Evolutionary conservation across 495 filamentous ascomycete species (phyloP), one percentile per base, ranked within the genome.

Genomic region (Hyaloscypha finlandica): DNA sequence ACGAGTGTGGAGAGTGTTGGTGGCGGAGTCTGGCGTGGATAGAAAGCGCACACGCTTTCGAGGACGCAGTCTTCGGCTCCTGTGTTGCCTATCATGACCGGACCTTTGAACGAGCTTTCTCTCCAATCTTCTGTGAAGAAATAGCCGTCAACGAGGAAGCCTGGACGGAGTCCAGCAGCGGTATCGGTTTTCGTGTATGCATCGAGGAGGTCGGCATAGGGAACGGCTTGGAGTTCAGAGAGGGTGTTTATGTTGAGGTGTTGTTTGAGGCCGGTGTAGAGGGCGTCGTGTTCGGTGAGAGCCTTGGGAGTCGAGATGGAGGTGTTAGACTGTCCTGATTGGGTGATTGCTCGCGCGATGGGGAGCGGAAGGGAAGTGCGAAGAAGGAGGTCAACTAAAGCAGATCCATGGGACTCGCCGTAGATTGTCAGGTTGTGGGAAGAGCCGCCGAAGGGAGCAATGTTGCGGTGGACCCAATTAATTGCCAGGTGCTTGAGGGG

Each of bases 381-480:
- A 2, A 68, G 61, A 4, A 58, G 67, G 4, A 55, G 29, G 14
- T 69, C 19, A 3, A 57, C 32, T 1, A 32, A 22, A 2, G 22
- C 22, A 3, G 61, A 60, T 2, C 80, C 77, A n/a, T 78, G 79
- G 30, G 77, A 80, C 68, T 85, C 79, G 20, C 84, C 85, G 57
- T 79, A 81, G 45, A 86, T 75, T 0, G 77, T 77, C 55, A 87
- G 82, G 14, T 75, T 75, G 0, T 68, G 37, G 3, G 82, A 74
- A 66, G 86, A 79, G 37, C 85, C 85, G 39, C 84, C 85, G 67
- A 88, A 88, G 8, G 71, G 78, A 67, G 72, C 73, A 55, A 86
- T 83, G 69, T 86, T 84, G 25, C 75, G 72, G 9, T 77, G 72
- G 0, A 85, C 73, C 75, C 79, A 84, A 19, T 80, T 76, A 31